A percentile compares a stretch with the other conserved stretches of the same genome.
phyloP scores from a whole-genome alignment of 345 rosid species.

The Eucalyptus cladocalyx region DNA sequence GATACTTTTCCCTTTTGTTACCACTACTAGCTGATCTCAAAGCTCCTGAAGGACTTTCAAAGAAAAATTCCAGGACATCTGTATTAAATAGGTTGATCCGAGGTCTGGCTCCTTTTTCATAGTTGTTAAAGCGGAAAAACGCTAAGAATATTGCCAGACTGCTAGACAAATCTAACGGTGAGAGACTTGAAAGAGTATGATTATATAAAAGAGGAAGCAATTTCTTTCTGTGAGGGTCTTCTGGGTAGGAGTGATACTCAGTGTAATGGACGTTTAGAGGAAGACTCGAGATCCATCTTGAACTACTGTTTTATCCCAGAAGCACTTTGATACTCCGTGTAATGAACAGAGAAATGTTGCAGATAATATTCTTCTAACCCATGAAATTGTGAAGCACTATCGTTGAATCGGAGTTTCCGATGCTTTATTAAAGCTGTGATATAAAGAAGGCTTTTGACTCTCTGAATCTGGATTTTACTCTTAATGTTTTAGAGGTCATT shows the following conservation, averaged over 20 bases:
- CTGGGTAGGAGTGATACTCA: not conserved
- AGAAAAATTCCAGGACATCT: not conserved
- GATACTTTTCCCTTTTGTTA: no score
- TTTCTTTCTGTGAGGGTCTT: not conserved
- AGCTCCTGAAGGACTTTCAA: not conserved
- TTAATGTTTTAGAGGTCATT: not conserved
- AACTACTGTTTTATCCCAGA: not conserved
- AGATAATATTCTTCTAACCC: not conserved
- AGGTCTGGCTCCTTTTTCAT: not conserved
- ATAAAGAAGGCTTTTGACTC: not conserved
- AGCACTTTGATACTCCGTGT: not conserved
- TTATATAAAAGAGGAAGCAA: not conserved
- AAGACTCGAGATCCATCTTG: not conserved
- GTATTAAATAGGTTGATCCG: not conserved
- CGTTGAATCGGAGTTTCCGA: not conserved
- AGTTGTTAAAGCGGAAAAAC: not conserved
- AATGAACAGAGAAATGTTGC: not conserved
- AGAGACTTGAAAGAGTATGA: not conserved
- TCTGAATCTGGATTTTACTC: not conserved
- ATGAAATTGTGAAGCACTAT: not conserved
- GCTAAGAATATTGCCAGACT: not conserved
- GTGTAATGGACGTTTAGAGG: not conserved
- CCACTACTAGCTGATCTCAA: not conserved
- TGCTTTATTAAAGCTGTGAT: not conserved
- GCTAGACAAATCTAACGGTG: accelerated